A percentile compares a stretch with the other conserved stretches of the same genome.
Evolutionary conservation across 192 early-diverging fungal genomes (phyloP).

Genomic region (Geosiphon pyriformis): DNA sequence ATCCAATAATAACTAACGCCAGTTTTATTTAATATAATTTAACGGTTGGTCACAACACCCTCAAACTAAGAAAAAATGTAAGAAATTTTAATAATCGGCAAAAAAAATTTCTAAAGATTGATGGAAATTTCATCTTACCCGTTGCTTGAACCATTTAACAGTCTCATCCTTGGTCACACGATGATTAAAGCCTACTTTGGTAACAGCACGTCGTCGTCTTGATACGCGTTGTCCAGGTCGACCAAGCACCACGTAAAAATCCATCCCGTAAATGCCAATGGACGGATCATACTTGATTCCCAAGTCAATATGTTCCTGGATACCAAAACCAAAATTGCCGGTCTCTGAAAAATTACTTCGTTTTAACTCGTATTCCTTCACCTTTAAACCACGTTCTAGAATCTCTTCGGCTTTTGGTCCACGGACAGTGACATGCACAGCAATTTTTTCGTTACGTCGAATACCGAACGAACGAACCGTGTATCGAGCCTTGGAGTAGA

Average conservation of each 20-base stretch:
- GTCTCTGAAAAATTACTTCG: conserved; percentile 93
- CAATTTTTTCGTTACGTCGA: conserved; percentile 99
- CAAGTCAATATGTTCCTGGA: conserved; percentile 99
- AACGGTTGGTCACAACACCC: conserved; percentile 82
- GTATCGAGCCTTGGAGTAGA: conserved; percentile 99
- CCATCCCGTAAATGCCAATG: conserved; percentile 97
- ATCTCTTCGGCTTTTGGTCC: conserved; percentile 85
- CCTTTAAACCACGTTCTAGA: conserved; percentile 99
- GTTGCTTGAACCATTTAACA: conserved; percentile 96
- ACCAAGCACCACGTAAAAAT: conserved; percentile 99
- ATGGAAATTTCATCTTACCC: conserved; percentile 39
- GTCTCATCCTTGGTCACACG: conserved; percentile 94
- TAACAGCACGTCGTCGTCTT: conserved; percentile 81
- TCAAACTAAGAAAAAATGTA: conserved; percentile 59
- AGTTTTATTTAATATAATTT: no score
- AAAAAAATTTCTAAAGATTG: background rate
- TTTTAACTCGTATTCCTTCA: conserved; percentile 99
- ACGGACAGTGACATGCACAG: conserved; percentile 98
- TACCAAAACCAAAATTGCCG: conserved; percentile 99
- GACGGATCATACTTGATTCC: conserved; percentile 99
- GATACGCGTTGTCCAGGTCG: conserved; percentile 95
- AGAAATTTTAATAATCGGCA: background rate
- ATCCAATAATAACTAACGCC: no score
- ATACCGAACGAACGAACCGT: conserved; percentile 99
- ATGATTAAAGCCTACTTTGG: conserved; percentile 86